Conservation (phyloP, 2,329 filamentous ascomycete genomes). For the Harringtonia aguacate region DNA sequence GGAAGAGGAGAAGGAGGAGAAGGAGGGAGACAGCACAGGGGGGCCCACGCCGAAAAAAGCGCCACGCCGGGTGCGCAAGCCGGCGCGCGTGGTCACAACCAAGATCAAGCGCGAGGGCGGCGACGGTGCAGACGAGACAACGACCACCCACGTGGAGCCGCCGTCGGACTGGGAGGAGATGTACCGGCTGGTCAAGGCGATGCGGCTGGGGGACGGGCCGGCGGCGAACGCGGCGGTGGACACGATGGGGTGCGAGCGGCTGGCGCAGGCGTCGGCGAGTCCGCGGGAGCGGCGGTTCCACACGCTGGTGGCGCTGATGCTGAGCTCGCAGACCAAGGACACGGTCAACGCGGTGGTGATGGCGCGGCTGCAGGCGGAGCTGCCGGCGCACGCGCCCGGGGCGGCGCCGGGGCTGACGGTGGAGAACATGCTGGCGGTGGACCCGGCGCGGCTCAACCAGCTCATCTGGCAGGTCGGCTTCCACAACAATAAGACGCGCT, state of each 20-base stretch:
- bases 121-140: neutral
- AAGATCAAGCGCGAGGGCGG: neutral
- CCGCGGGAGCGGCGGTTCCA: conserved; percentile 62
- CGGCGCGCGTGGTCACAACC: conserved; percentile 8
- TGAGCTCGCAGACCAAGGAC: conserved; percentile 88
- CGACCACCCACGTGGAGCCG: conserved; percentile 33
- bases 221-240: conserved; percentile 77
- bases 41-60: conserved; percentile 18
- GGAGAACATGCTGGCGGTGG: conserved; percentile 64
- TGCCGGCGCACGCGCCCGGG: conserved; percentile 40
- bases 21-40: neutral
- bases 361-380: conserved; percentile 63
- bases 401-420: conserved; percentile 52
- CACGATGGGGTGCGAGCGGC: conserved; percentile 87
- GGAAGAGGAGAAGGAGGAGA: neutral
- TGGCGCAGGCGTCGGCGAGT: conserved; percentile 45
- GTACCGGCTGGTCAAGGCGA: conserved; percentile 65
- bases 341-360: conserved; percentile 81
- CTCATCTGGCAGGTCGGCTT: conserved; percentile 82
- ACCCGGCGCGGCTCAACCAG: conserved; percentile 54
- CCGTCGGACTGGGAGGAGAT: conserved; percentile 77
- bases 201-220: conserved; percentile 49
- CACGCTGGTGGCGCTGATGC: conserved; percentile 78
- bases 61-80: conserved; percentile 15
- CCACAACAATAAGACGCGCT: conserved; percentile 84